These are phyloP conservation scores for Solanum infundibuliforme DNA, from an alignment of 257 asterid genomes.

Conservation along the genomic window DNA sequence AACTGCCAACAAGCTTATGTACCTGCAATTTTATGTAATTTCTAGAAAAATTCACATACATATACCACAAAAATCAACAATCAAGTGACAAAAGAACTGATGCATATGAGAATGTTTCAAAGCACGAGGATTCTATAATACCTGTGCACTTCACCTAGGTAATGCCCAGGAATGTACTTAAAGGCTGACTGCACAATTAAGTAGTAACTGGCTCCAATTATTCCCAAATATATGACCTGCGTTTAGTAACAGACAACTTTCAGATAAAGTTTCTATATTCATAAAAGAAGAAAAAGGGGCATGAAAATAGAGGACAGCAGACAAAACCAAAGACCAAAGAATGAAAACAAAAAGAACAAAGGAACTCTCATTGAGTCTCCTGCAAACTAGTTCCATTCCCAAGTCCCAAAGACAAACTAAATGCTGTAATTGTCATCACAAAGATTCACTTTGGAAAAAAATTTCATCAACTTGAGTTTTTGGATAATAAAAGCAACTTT, in stretches of 20 bases:
- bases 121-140: slow-evolving; percentile 6
- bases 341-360: background rate
- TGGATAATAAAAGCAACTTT: background rate
- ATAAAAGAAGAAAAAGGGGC: background rate
- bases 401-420: background rate
- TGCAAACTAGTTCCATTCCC: background rate
- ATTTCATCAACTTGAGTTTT: background rate
- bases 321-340: background rate
- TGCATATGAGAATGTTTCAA: background rate
- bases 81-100: background rate
- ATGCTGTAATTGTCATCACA: background rate
- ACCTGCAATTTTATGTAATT: slow-evolving; percentile 38
- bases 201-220: slow-evolving; percentile 76
- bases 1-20: slow-evolving; percentile 81
- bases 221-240: slow-evolving; percentile 75
- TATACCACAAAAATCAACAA: background rate
- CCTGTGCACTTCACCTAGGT: slow-evolving; percentile 82
- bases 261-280: background rate
- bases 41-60: slow-evolving; percentile 7
- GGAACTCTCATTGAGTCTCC: background rate
- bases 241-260: slow-evolving; percentile 12
- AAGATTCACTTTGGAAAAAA: background rate
- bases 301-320: background rate
- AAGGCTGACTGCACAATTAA: slow-evolving; percentile 53
- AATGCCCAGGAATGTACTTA: slow-evolving; percentile 83